Conservation (phyloP, 257 asterid genomes). For the Solanum virginianum region DNA sequence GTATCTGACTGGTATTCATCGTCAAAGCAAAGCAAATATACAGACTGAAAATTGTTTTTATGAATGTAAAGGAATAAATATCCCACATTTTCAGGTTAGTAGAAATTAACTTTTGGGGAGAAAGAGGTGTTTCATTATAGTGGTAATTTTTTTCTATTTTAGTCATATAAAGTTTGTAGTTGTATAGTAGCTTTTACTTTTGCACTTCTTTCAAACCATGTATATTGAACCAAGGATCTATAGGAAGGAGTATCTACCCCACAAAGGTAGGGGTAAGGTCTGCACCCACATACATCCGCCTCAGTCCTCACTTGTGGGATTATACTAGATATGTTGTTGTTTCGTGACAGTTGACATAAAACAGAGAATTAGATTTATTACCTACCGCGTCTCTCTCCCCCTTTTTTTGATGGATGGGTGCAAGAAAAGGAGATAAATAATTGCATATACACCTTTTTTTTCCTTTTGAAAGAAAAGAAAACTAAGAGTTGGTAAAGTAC, state of each 20-base stretch:
- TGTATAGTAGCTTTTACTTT: neutral
- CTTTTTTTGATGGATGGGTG: neutral
- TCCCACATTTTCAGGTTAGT: neutral
- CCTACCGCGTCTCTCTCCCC: neutral
- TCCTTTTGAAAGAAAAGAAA: neutral
- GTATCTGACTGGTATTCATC: neutral
- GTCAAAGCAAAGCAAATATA: neutral
- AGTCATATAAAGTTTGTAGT: neutral
- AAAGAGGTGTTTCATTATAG: neutral
- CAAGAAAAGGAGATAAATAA: neutral
- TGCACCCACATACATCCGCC: neutral
- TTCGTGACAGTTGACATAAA: neutral
- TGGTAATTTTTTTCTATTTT: neutral
- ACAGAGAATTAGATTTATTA: neutral
- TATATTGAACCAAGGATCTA: neutral
- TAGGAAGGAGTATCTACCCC: neutral
- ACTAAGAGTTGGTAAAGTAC: neutral
- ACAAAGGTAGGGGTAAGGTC: neutral
- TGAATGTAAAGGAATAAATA: neutral
- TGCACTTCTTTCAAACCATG: neutral
- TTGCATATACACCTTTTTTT: neutral
- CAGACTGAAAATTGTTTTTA: neutral
- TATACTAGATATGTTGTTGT: neutral
- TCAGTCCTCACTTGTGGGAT: neutral
- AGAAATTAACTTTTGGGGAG: neutral